phyloP scores from a whole-genome alignment of 305 asterid genomes.

The Fraxinus baroniana region DNA sequence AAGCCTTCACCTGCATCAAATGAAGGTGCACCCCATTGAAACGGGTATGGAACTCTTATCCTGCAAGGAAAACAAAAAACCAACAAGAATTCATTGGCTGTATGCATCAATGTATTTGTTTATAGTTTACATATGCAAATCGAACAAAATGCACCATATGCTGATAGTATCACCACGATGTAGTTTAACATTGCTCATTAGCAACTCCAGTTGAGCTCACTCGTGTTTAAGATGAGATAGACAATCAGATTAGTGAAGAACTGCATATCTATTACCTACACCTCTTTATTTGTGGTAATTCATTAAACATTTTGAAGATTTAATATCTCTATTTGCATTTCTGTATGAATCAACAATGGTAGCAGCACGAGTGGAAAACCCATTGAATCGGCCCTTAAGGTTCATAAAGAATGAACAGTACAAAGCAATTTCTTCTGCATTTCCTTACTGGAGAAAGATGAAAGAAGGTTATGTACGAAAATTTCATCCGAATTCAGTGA shows the following conservation, averaged over 20 bases:
- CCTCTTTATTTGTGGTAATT: background rate
- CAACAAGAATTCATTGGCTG: background rate
- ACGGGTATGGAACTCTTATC: conserved; percentile 62
- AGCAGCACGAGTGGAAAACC: background rate
- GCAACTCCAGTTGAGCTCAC: background rate
- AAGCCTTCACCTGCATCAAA: conserved; percentile 66
- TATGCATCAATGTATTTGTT: background rate
- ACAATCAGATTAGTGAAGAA: background rate
- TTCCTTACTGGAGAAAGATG: background rate
- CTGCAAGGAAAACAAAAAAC: conserved; percentile 25
- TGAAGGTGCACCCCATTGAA: conserved; percentile 66
- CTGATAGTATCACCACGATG: background rate
- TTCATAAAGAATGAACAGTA: background rate
- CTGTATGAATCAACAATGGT: background rate
- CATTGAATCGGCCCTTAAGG: background rate
- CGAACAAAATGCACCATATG: background rate
- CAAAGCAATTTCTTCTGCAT: background rate
- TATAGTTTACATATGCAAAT: background rate
- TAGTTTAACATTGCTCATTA: background rate
- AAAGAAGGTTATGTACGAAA: background rate
- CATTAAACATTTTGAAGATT: background rate
- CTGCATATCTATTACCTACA: background rate
- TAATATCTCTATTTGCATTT: background rate
- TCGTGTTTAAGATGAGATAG: background rate
- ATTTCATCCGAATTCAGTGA: background rate